phyloP scores from a whole-genome alignment of 306 rosid species.

The Gastrolobium villosum region DNA sequence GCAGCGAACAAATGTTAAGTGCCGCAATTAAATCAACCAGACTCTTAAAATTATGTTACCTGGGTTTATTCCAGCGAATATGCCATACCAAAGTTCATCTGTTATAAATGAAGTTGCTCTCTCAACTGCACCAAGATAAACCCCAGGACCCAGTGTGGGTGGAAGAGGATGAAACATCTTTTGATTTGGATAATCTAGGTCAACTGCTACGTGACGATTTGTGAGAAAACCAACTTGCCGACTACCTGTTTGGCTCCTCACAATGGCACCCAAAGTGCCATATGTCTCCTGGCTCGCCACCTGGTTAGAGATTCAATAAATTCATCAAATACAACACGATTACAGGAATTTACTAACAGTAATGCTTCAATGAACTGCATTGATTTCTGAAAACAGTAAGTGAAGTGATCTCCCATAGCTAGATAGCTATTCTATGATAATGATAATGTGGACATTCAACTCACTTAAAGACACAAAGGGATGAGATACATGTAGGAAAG shows the following conservation, averaged over 20 bases:
- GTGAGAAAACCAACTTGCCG: conserved; percentile 98
- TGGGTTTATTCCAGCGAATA: conserved; percentile 99
- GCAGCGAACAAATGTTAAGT: conserved; percentile 10
- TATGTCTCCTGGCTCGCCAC: conserved; percentile 99
- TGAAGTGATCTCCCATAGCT: conserved; percentile 10
- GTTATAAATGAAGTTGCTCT: conserved; percentile 98
- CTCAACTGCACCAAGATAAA: conserved; percentile 99
- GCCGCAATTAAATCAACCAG: conserved; percentile 32
- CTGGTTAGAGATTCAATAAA: conserved; percentile 55
- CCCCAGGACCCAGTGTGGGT: conserved; percentile 97
- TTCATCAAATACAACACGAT: conserved; percentile 41
- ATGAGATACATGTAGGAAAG: not conserved
- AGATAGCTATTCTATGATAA: conserved; percentile 24
- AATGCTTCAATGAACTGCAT: conserved; percentile 24
- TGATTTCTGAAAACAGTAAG: conserved; percentile 36
- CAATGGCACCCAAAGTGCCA: conserved; percentile 98
- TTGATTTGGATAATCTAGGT: conserved; percentile 97
- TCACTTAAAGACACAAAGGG: conserved; percentile 1
- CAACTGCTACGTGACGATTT: conserved; percentile 97
- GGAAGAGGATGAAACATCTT: conserved; percentile 99
- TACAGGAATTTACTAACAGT: conserved; percentile 14
- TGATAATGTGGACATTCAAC: conserved; percentile 13
- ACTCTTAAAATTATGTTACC: conserved; percentile 59
- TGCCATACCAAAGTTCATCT: conserved; percentile 99
- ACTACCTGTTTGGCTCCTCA: conserved; percentile 94